A percentile compares a stretch with the other conserved stretches of the same genome.
phyloP scores from a whole-genome alignment of 495 filamentous ascomycete species.

The Barbatosphaeria neglecta region DNA sequence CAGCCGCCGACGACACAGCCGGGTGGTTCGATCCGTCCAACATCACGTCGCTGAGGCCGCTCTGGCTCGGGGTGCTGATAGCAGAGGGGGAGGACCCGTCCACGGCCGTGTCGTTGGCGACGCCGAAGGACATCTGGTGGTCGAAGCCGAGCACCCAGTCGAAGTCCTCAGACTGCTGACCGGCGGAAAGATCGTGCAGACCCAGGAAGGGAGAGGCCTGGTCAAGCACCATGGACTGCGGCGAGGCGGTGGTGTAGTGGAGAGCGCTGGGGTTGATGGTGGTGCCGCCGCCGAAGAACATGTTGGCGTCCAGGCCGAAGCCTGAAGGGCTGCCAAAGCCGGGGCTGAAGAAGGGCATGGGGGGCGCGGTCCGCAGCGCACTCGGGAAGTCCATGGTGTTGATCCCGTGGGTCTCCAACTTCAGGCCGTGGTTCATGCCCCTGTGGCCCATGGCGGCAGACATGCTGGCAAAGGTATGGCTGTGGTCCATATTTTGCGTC shows the following conservation, averaged over 20 bases:
- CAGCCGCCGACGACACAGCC: slow-evolving; percentile 19
- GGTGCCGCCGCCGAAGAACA: slow-evolving; percentile 48
- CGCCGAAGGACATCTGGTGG: slow-evolving; percentile 57
- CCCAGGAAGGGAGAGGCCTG: slow-evolving; percentile 63
- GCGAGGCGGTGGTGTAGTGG: slow-evolving; percentile 81
- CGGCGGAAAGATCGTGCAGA: slow-evolving; percentile 44
- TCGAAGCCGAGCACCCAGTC: slow-evolving; percentile 84
- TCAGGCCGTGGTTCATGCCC: slow-evolving; percentile 55
- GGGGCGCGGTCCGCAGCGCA: slow-evolving; percentile 69
- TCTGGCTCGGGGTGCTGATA: slow-evolving; percentile 85
- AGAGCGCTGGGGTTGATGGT: slow-evolving; percentile 96
- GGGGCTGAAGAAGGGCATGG: slow-evolving; percentile 53
- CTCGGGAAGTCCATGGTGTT: slow-evolving; percentile 44
- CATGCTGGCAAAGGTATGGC: slow-evolving; percentile 53
- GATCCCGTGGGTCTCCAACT: slow-evolving; percentile 67
- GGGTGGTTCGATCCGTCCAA: slow-evolving; percentile 66
- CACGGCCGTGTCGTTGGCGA: slow-evolving; percentile 59
- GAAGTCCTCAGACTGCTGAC: slow-evolving; percentile 65
- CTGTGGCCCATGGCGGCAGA: slow-evolving; percentile 52
- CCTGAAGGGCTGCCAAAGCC: slow-evolving; percentile 73
- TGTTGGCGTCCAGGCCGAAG: slow-evolving; percentile 63
- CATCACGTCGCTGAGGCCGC: slow-evolving; percentile 86
- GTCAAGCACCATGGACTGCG: slow-evolving; percentile 59
- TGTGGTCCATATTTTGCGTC: slow-evolving; percentile 42
- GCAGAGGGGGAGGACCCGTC: slow-evolving; percentile 92